Percentiles rank a stretch among this genome's conserved stretches.
phyloP scores from a whole-genome alignment of 73 alveolate species.

The Urostyla sp. region DNA sequence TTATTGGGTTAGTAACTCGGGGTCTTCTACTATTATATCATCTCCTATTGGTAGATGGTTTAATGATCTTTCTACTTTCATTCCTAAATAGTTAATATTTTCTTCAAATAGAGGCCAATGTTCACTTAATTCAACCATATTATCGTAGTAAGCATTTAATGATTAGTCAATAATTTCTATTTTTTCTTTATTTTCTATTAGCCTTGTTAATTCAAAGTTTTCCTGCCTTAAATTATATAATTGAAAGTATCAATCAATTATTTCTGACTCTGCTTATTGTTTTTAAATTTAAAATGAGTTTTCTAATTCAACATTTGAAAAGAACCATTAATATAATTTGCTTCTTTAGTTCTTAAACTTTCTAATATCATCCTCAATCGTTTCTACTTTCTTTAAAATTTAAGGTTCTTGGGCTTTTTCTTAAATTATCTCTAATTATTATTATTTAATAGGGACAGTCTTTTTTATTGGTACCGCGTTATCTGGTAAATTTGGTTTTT shows the following conservation, averaged over 20 bases:
- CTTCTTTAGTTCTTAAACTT: constrained; percentile 42
- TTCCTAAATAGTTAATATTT: constrained; percentile 30
- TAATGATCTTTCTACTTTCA: constrained; percentile 6
- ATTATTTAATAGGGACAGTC: too few relatives aligned
- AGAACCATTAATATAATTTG: constrained; percentile 34
- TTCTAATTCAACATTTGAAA: neutral
- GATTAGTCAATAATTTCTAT: constrained; percentile 21
- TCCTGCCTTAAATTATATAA: constrained; percentile 8
- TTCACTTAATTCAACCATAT: neutral
- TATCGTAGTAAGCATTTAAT: constrained; percentile 12
- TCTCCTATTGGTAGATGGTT: constrained; percentile 34
- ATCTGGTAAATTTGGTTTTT: too few relatives aligned
- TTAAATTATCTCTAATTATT: too few relatives aligned
- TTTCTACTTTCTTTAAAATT: too few relatives aligned
- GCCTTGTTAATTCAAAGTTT: constrained; percentile 18
- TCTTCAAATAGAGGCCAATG: neutral
- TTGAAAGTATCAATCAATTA: constrained; percentile 34
- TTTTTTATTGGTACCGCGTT: too few relatives aligned
- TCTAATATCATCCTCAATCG: constrained; percentile 41
- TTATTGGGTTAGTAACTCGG: constrained; percentile 3
- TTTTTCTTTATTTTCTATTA: neutral
- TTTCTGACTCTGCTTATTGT: constrained; percentile 36
- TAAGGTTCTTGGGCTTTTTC: too few relatives aligned
- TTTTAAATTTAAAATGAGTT: neutral
- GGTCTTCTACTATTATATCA: constrained; percentile 40